Evolutionary conservation across 768 basidiomycete species (phyloP), one percentile per base, ranked within the genome.

Genomic region (Daedaleopsis sinensis): DNA sequence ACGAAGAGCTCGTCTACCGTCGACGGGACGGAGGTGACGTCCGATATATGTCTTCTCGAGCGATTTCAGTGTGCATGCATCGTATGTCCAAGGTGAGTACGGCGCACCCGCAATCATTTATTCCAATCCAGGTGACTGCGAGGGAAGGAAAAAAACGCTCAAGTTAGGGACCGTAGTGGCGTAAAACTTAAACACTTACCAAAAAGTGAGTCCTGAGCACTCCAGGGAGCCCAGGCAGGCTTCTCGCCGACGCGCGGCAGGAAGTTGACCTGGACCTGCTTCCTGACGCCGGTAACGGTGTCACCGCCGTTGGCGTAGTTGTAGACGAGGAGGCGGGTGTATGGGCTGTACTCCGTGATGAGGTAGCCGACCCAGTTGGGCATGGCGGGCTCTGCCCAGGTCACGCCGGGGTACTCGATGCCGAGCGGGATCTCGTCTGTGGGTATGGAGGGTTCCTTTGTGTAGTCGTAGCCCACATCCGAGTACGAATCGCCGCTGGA

Each of bases 291-390:
- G 46, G 58, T 42, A 0, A 86, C 75, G 8, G 73, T 77, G 56
- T 81, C 77, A 0, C 87, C 87, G 0, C 86, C 84, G 10, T 71
- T 67, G 0, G 86, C 87, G 69, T 84, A 88, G 68, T 87, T 76
- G 66, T 84, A 83, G 5, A 85, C 84, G 1, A 88, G 73, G 27
- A 86, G 62, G 2, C 78, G 76, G 21, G 55, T 42, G 59, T 55
- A 68, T 35, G 39, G 65, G 21, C 68, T 77, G 78, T 38, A 64
- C 27, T 68, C 58, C 10, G 76, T 80, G 51, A 85, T 71, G n/a
- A 86, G 72, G 68, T 84, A 78, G 2, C 86, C 83, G 37, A 89
- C 82, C 87, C 87, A 89, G 69, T 88, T 88, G 9, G 85, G 81
- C 43, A 73, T 68, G 37, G 73, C 77, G 1, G 63, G 58, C 65